Percentiles rank a stretch among this genome's conserved stretches.
Evolutionary conservation across 805 yeast species (phyloP).

Genomic region (Candida tibetensis): DNA sequence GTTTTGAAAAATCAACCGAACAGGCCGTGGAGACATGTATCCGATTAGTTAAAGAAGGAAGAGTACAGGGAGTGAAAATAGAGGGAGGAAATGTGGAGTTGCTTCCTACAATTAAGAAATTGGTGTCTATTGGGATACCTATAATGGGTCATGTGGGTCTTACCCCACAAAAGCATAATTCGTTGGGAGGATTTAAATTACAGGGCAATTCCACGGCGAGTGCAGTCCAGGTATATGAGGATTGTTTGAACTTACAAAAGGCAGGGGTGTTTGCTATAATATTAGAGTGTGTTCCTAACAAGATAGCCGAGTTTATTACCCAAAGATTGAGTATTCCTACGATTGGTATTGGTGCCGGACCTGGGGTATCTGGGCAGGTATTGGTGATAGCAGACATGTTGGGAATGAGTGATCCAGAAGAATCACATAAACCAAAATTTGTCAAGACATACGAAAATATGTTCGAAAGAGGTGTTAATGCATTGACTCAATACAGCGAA

Average conservation of each 20-base stretch:
- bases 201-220: conserved; percentile 64
- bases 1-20: conserved; percentile 62
- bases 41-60: conserved; percentile 50
- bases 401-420: conserved; percentile 62
- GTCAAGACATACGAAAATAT: conserved; percentile 66
- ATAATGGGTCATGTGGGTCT: conserved; percentile 90
- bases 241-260: conserved; percentile 65
- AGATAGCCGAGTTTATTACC: conserved; percentile 65
- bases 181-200: conserved; percentile 82
- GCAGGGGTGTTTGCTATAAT: conserved; percentile 78
- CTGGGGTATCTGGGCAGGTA: conserved; percentile 81
- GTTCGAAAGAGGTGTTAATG: conserved; percentile 45
- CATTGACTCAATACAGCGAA: conserved; percentile 49
- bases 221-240: conserved; percentile 58
- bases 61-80: conserved; percentile 72
- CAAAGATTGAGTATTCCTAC: conserved; percentile 64
- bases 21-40: conserved; percentile 64
- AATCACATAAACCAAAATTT: conserved; percentile 58
- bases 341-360: conserved; percentile 96
- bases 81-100: conserved; percentile 73
- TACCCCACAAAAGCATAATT: conserved; percentile 81
- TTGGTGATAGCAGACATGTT: conserved; percentile 81
- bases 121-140: conserved; percentile 75
- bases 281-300: conserved; percentile 82
- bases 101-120: conserved; percentile 48